Percentiles rank a stretch among this genome's conserved stretches.
Evolutionary conservation across 441 rosid genomes (phyloP).

Genomic region (Cnidoscolus chayamansa): DNA sequence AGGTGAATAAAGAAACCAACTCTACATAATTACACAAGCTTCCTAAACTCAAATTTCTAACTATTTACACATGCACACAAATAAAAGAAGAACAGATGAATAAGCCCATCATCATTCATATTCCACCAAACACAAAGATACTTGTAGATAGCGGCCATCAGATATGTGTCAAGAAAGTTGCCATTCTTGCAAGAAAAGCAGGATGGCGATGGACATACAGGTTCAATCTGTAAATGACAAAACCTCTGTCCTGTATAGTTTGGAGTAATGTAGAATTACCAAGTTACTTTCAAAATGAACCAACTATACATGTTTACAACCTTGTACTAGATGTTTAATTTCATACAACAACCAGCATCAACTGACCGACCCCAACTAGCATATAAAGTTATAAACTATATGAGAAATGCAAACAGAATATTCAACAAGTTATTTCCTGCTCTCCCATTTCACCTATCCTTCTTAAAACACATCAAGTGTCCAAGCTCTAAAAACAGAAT

Average conservation of each 20-base stretch:
- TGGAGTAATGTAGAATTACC: background rate
- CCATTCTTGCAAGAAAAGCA: background rate
- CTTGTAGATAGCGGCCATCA: background rate
- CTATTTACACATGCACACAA: no score
- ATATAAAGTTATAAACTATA: background rate
- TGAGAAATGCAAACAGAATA: background rate
- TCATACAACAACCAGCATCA: background rate
- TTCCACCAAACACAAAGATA: background rate
- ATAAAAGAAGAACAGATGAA: no score
- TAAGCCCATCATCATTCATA: no score
- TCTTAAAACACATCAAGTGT: constrained; percentile 3
- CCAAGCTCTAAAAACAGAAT: background rate
- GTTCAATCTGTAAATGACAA: background rate
- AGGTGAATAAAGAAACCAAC: background rate
- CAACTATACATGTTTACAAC: background rate
- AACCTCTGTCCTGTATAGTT: background rate
- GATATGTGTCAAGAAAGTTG: background rate
- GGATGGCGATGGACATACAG: background rate
- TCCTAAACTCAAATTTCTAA: no score
- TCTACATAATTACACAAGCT: no score
- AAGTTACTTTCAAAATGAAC: background rate
- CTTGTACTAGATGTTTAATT: background rate
- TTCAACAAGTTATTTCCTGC: background rate
- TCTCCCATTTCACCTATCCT: constrained; percentile 2
- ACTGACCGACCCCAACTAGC: background rate